These are phyloP conservation scores for Lophiostoma macrostomum DNA, from an alignment of 495 filamentous ascomycete genomes.

Conservation along the genomic window DNA sequence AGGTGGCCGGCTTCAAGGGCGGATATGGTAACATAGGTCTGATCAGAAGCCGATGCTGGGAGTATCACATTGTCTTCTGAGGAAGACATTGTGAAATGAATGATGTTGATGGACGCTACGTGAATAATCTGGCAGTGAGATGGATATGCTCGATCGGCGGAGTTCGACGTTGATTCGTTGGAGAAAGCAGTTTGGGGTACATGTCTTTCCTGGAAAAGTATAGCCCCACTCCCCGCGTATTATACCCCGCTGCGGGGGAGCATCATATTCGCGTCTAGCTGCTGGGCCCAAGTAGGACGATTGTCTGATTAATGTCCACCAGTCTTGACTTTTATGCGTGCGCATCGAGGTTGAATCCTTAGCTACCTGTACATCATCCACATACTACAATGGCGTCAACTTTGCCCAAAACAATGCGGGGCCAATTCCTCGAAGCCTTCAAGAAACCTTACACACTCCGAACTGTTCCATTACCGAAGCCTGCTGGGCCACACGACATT, in stretches of 20 bases:
- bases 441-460: conserved; percentile 39
- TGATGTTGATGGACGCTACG: background rate
- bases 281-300: too few relatives aligned
- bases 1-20: conserved; percentile 40
- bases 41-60: conserved; percentile 27
- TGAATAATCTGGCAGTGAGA: background rate
- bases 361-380: background rate
- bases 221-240: conserved; percentile 18
- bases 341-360: too few relatives aligned
- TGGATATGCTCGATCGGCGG: background rate
- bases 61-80: conserved; percentile 22
- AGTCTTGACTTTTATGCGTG: too few relatives aligned
- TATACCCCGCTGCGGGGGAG: conserved; percentile 25
- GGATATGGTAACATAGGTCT: conserved; percentile 38
- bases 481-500: conserved; percentile 36
- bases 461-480: conserved; percentile 31
- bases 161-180: conserved; percentile 1
- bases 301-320: too few relatives aligned
- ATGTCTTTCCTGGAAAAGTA: background rate
- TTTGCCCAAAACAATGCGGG: conserved; percentile 37
- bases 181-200: conserved; percentile 17
- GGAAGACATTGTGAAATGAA: conserved; percentile 1
- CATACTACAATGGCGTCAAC: conserved; percentile 3
- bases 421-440: conserved; percentile 42
- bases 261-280: background rate